Evolutionary conservation across 1,139 yeast species (phyloP).

Genomic region (Yamadazyma trypodendri): DNA sequence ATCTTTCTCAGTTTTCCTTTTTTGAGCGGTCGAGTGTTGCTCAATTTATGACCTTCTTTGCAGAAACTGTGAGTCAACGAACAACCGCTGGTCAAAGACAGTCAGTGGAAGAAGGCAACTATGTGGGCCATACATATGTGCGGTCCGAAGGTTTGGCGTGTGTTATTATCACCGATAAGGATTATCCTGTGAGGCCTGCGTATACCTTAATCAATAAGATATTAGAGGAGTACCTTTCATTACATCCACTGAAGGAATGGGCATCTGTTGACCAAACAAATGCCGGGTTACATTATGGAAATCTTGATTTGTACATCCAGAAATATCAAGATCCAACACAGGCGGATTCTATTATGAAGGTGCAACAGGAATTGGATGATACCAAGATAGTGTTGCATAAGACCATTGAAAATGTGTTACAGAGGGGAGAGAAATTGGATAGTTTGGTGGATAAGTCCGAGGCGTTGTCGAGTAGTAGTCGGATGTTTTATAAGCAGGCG

Average conservation of each 20-base stretch:
- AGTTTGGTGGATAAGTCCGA: constrained; percentile 93
- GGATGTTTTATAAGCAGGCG: constrained; percentile 96
- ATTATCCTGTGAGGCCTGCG: constrained; percentile 97
- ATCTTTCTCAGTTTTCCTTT: constrained; percentile 81
- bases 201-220: constrained; percentile 88
- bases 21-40: constrained; percentile 76
- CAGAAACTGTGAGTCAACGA: constrained; percentile 86
- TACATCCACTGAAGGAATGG: constrained; percentile 81
- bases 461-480: constrained; percentile 81
- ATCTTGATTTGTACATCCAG: constrained; percentile 65
- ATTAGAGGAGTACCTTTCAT: constrained; percentile 83
- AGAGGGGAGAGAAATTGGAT: constrained; percentile 95
- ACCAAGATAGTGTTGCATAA: constrained; percentile 95
- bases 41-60: constrained; percentile 93
- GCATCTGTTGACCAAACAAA: constrained; percentile 50
- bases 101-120: constrained; percentile 88
- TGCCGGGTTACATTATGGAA: constrained; percentile 51
- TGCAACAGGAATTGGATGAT: constrained; percentile 96
- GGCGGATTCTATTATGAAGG: constrained; percentile 96
- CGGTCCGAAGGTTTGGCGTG: constrained; percentile 93
- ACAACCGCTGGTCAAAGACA: constrained; percentile 91
- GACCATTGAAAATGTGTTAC: constrained; percentile 90
- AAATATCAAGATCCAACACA: constrained; percentile 96
- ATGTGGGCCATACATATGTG: constrained; percentile 89
- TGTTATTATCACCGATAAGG: constrained; percentile 88